These are phyloP conservation scores for Chlamydomonas reinhardtii DNA, from an alignment of 163 green algal species.

Conservation along the genomic window DNA sequence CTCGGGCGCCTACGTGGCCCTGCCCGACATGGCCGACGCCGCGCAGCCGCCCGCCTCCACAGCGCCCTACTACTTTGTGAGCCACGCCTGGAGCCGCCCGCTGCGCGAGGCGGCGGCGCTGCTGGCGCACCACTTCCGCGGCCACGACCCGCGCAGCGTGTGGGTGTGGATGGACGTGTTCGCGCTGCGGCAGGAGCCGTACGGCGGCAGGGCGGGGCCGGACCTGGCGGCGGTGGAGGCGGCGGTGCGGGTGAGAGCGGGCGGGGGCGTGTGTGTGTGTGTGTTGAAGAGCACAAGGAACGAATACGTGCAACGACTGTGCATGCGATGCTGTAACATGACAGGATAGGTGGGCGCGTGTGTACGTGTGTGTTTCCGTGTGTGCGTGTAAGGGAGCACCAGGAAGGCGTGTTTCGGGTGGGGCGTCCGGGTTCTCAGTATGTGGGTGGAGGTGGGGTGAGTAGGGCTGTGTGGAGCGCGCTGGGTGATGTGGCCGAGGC, in stretches of 20 bases:
- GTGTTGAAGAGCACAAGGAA: too few species aligned
- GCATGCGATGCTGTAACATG: too few species aligned
- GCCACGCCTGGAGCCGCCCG: conserved; percentile 41
- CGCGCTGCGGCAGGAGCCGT: conserved; percentile 9
- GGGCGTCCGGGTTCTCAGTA: too few species aligned
- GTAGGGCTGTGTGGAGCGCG: not conserved
- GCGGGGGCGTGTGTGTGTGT: too few species aligned
- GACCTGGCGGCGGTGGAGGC: conserved; percentile 18
- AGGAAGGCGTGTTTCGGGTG: too few species aligned
- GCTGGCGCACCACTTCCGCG: conserved; percentile 41
- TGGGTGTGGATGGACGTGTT: conserved; percentile 30
- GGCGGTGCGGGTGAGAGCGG: not conserved
- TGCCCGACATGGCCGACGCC: not conserved
- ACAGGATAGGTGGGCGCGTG: too few species aligned
- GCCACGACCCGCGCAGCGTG: not conserved
- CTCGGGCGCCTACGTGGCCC: not conserved
- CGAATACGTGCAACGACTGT: too few species aligned
- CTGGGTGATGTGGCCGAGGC: too few species aligned
- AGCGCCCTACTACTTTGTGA: conserved; percentile 42
- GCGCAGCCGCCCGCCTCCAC: too few species aligned
- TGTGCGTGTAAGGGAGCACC: too few species aligned
- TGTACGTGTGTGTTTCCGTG: too few species aligned
- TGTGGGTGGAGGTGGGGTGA: too few species aligned
- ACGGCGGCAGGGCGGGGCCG: not conserved
- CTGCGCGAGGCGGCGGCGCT: conserved; percentile 17